Percentiles rank a stretch among this genome's conserved stretches.
phyloP scores from a whole-genome alignment of 108 stramenopile species.

The Mediolabrus comicus region DNA sequence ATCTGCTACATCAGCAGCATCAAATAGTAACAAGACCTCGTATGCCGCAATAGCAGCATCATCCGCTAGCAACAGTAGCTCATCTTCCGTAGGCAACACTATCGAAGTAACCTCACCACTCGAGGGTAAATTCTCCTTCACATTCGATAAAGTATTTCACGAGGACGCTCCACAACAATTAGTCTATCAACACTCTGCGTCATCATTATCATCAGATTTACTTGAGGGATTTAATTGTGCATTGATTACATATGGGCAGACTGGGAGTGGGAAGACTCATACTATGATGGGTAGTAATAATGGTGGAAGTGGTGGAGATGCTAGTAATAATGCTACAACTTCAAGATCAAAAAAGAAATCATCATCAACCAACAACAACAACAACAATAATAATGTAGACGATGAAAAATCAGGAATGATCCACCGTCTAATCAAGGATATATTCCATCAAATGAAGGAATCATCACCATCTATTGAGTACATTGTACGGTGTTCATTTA shows the following conservation, averaged over 20 bases:
- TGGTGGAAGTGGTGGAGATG: background rate
- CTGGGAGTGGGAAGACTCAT: constrained; percentile 47
- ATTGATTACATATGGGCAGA: constrained; percentile 47
- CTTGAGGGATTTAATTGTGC: constrained; percentile 52
- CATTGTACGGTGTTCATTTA: constrained; percentile 81
- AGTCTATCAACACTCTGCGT: constrained; percentile 24
- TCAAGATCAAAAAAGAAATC: background rate
- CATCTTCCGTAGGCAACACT: constrained; percentile 1
- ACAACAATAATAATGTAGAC: background rate
- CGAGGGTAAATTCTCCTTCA: constrained; percentile 57
- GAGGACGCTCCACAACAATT: constrained; percentile 12
- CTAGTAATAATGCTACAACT: background rate
- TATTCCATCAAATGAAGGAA: constrained; percentile 57
- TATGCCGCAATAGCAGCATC: background rate
- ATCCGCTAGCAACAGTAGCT: no score
- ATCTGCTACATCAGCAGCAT: constrained; percentile 42
- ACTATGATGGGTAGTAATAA: constrained; percentile 56
- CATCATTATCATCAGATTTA: constrained; percentile 27
- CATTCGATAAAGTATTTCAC: constrained; percentile 50
- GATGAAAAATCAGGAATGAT: constrained; percentile 65
- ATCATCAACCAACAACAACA: background rate
- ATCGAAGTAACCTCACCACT: constrained; percentile 67
- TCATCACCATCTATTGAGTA: constrained; percentile 62
- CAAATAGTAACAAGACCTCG: background rate
- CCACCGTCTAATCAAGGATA: constrained; percentile 50